A percentile compares a stretch with the other conserved stretches of the same genome.
Evolutionary conservation across 768 basidiomycete genomes (phyloP).

Genomic region (Podaxis sp.): DNA sequence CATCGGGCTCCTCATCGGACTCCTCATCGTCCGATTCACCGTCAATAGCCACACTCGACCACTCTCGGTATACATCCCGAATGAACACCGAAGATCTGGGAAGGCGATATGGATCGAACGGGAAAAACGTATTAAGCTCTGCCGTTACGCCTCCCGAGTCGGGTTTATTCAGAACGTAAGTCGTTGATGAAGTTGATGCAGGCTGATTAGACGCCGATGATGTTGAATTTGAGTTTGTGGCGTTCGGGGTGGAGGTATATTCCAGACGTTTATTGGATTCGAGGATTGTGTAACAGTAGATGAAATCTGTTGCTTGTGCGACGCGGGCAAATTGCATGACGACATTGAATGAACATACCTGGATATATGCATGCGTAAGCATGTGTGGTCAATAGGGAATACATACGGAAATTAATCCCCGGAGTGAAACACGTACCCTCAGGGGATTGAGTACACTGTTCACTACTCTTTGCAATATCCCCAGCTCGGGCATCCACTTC

Average conservation of each 20-base stretch:
- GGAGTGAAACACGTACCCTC: conserved; percentile 52
- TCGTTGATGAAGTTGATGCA: conserved; percentile 4
- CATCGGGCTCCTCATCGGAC: conserved; percentile 50
- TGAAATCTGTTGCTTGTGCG: conserved; percentile 85
- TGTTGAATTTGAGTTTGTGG: conserved; percentile 18
- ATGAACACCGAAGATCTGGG: conserved; percentile 78
- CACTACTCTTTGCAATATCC: conserved; percentile 77
- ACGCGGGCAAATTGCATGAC: conserved; percentile 93
- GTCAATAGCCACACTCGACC: conserved; percentile 79
- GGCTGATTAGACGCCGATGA: conserved; percentile 15
- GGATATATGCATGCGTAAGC: conserved; percentile 1
- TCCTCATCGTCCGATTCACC: conserved; percentile 72
- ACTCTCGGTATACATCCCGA: conserved; percentile 84
- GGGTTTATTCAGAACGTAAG: not conserved
- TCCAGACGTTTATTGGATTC: conserved; percentile 82
- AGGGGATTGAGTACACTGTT: conserved; percentile 86
- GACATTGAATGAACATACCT: conserved; percentile 91
- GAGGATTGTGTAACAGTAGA: conserved; percentile 93
- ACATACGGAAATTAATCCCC: not conserved
- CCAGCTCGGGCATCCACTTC: conserved; percentile 86
- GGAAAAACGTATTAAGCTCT: conserved; percentile 94
- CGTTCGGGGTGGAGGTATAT: conserved; percentile 30
- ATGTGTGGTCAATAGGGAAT: not conserved
- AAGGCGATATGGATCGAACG: conserved; percentile 95
- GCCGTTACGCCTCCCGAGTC: conserved; percentile 36